Conservation (phyloP, 352 stramenopile genomes). For the Phytophthora tentaculata region DNA sequence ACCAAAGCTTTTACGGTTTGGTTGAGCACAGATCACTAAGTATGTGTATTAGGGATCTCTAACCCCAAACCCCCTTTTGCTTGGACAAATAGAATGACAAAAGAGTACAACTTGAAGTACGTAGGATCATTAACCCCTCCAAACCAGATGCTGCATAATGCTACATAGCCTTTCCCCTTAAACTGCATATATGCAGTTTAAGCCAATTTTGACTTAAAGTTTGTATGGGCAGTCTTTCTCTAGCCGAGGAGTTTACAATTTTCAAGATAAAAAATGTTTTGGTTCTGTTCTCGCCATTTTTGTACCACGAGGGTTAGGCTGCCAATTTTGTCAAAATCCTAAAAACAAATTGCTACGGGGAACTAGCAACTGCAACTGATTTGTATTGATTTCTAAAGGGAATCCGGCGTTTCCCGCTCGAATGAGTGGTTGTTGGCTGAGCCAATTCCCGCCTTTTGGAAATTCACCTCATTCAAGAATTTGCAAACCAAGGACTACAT, state of each 20-base stretch:
- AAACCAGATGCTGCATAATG: too few relatives aligned
- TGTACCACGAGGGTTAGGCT: not conserved
- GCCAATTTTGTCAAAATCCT: not conserved
- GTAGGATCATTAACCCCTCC: too few relatives aligned
- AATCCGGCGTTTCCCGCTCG: not conserved
- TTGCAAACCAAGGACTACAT: conserved; percentile 1
- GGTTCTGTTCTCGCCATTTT: not conserved
- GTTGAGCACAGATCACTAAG: too few relatives aligned
- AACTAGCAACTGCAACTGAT: too few relatives aligned
- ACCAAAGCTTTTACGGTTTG: too few relatives aligned
- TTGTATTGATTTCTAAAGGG: not conserved
- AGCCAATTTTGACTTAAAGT: conserved; percentile 13
- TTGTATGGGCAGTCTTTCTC: conserved; percentile 23
- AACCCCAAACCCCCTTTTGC: too few relatives aligned
- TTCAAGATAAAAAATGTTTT: conserved; percentile 9
- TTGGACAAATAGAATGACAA: too few relatives aligned
- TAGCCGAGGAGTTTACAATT: conserved; percentile 13
- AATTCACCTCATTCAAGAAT: conserved; percentile 16
- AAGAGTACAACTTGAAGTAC: too few relatives aligned
- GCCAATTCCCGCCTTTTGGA: not conserved
- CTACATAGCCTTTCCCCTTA: too few relatives aligned
- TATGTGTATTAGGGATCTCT: too few relatives aligned
- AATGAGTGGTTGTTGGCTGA: conserved; percentile 8
- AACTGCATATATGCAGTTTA: conserved; percentile 22
- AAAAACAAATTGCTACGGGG: not conserved